These are phyloP conservation scores for Lactarius sanguifluus DNA, from an alignment of 768 basidiomycete species.

Conservation along the genomic window DNA sequence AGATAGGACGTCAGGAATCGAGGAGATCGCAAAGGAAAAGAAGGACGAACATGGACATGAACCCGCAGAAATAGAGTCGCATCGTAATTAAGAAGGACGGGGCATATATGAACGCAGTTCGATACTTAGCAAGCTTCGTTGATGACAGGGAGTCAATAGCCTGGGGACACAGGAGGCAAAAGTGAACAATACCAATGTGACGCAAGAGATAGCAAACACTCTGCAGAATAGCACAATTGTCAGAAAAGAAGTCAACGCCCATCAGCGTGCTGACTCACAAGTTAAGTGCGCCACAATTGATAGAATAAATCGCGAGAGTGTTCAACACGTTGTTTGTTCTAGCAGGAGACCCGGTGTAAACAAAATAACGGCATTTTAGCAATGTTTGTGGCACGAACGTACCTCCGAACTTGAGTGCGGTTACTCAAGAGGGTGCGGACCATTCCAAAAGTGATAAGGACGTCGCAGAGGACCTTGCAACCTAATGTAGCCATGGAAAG, in stretches of 20 bases:
- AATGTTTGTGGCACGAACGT: not conserved
- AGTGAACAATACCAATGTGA: slow-evolving; percentile 4
- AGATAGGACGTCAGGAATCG: not conserved
- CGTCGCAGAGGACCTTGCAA: slow-evolving; percentile 8
- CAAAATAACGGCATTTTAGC: not conserved
- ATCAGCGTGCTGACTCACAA: not conserved
- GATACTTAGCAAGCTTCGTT: not conserved
- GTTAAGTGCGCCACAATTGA: slow-evolving; percentile 8
- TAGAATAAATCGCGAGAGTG: slow-evolving; percentile 1
- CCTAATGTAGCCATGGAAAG: not conserved
- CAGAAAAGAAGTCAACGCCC: not conserved
- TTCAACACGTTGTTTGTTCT: slow-evolving; percentile 3
- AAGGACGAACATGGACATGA: slow-evolving; percentile 3
- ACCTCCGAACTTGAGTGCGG: slow-evolving; percentile 4
- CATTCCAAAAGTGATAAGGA: slow-evolving; percentile 13
- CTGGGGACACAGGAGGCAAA: not conserved
- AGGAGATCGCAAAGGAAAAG: not conserved
- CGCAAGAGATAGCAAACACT: not conserved
- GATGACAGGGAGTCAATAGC: not conserved
- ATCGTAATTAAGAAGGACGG: slow-evolving; percentile 10
- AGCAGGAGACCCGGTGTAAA: not conserved
- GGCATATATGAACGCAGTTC: not conserved
- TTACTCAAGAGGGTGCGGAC: slow-evolving; percentile 1
- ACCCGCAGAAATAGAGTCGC: slow-evolving; percentile 5
- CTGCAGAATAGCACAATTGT: not conserved